Percentiles rank a stretch among this genome's conserved stretches.
These are phyloP conservation scores for Polygonum aviculare DNA, from an alignment of 148 eudicot genomes.

Conservation along the genomic window DNA sequence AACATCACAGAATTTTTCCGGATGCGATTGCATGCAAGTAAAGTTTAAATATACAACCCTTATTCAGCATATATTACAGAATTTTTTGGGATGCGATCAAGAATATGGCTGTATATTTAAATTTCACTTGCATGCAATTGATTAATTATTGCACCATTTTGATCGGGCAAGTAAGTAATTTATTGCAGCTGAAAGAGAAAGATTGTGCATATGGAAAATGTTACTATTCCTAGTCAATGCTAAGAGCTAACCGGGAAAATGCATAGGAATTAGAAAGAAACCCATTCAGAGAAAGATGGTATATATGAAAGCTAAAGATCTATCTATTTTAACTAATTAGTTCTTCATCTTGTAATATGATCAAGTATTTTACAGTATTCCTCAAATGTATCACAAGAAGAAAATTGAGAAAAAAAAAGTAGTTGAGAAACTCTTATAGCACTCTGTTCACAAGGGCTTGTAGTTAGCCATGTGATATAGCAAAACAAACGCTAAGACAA, in stretches of 20 bases:
- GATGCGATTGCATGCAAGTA: neutral
- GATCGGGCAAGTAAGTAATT: neutral
- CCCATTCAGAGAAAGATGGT: neutral
- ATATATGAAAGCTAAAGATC: neutral
- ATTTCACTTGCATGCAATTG: neutral
- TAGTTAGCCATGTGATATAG: neutral
- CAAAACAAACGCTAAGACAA: neutral
- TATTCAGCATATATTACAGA: neutral
- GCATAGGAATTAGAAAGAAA: neutral
- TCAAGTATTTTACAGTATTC: neutral
- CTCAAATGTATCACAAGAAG: neutral
- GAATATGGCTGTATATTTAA: neutral
- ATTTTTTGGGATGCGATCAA: neutral
- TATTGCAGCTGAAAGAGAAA: neutral
- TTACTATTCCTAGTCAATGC: constrained; percentile 11
- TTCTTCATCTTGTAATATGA: neutral
- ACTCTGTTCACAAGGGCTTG: constrained; percentile 3
- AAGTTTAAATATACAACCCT: neutral
- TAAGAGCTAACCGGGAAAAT: neutral
- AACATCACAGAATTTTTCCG: neutral
- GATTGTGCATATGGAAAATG: neutral
- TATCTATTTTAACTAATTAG: neutral
- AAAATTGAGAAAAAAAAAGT: neutral
- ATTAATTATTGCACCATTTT: neutral
- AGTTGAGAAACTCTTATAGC: neutral